Evolutionary conservation across 768 basidiomycete species (phyloP), one percentile per base, ranked within the genome.

Genomic region (Collybiopsis luxurians): DNA sequence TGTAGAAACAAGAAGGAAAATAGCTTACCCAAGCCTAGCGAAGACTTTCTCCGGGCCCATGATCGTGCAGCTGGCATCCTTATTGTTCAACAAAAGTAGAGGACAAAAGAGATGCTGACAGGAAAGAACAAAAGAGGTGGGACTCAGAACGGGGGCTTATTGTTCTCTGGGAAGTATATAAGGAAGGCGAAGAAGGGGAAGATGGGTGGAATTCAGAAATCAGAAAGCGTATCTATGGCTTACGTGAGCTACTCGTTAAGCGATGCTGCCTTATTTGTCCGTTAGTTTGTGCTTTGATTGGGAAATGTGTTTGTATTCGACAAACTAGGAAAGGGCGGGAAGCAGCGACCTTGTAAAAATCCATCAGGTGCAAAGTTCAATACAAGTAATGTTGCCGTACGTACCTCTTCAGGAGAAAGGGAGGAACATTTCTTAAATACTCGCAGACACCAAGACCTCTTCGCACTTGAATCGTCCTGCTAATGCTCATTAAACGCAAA

Each of bases 111-210:
- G 9, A 49, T 19, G 48, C 48, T 49, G 48, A 49, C n/a, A 34
- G 48, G 48, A 34, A 11, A 49, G 28, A 49, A 49, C 48, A 49
- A 49, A 49, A 49, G 48, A 34, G 12, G 21, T 34, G 48, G 27
- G 45, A 17, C 30, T 45, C 11, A 17, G 40, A 46, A 46, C n/a
- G 26, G 26, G 47, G 30, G 48, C 30, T 50, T 51, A 51, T 51
- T 51, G 50, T 51, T 51, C 50, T 51, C 36, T 40, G 19, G 50
- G 50, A 36, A 39, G 50, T 51, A 51, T 51, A 51, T 39, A 51
- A 51, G 50, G 50, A 51, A 51, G 15, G 50, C 31, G 12, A 26
- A 27, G 24, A 26, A 19, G 23, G n/a, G 30, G 48, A 36, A 31
- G n/a, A n/a, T n/a, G n/a, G n/a, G n/a, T n/a, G 30, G 28, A 34